Base-by-base conservation (phyloP, 306 rosid genomes). In the Quercus aquifolioides region DNA sequence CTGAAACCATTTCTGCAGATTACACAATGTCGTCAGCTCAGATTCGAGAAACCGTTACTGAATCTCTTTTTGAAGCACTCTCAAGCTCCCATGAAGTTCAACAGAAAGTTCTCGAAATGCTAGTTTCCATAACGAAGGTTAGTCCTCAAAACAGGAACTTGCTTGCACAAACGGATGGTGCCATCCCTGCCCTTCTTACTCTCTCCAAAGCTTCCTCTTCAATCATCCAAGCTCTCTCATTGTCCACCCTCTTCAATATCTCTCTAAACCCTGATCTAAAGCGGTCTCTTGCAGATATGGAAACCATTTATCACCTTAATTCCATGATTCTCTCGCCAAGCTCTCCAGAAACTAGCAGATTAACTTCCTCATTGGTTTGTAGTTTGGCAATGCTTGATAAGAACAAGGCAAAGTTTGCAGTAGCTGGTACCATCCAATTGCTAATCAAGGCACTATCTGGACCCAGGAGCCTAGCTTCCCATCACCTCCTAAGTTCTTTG, bases 361-460 rank as follows among this genome's bases (percentile, higher is more conserved):
- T 89, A 10, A 85, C 92, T 55, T 86, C 94, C 60, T 91, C 92
- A 0, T 51, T 94, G 79, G 74, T 92, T 17, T 94, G 92, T 68
- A 92, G 97, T 35, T 55, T 94, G 71, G 98, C 97, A 28, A 87
- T 94, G 97, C 87, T 80, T 20, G 94, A 94, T 74, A 94, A 87
- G 78, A 94, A 94, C 84, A 91, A 92, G 81, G 97, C 98, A 84
- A 92, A 91, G 70, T 89, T 92, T 49, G 97, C 97, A 1, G 94
- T 92, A 1, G 91, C 97, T 8, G 93, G 94, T 4, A 94, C 97
- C 0, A 79, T 92, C 38, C 91, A 85, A 41, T 56, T 90, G 54
- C 83, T 91, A n/a, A 88, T 91, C 14, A 83, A 79, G 67, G 90
- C 83, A 15, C 68, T 88, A 6, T 73, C 89, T 1, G 72, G 71